Conservation (phyloP, 1,284 basidiomycete species). For the Boletus mariae region DNA sequence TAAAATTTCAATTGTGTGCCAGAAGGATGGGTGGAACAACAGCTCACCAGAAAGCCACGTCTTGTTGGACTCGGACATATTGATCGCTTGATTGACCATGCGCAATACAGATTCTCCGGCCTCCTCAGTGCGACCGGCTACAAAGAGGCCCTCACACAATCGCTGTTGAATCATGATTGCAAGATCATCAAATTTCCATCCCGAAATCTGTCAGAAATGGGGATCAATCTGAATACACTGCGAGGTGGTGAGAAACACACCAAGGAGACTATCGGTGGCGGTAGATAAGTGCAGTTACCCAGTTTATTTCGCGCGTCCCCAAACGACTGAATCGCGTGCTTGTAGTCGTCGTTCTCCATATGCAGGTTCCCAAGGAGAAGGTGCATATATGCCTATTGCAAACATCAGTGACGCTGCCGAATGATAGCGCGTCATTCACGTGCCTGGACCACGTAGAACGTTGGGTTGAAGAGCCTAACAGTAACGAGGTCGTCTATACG, state of each 20-base stretch:
- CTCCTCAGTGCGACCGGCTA: background rate
- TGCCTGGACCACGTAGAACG: background rate
- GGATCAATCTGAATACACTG: background rate
- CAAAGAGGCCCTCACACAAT: background rate
- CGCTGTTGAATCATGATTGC: background rate
- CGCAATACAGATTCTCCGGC: background rate
- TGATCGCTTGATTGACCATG: background rate
- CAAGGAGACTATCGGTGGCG: background rate
- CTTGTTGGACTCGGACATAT: background rate
- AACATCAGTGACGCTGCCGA: background rate
- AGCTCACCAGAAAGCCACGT: background rate
- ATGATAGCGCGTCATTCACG: background rate
- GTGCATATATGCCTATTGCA: background rate
- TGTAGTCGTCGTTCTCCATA: background rate
- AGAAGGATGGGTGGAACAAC: background rate
- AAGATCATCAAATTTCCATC: background rate
- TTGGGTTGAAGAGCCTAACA: background rate
- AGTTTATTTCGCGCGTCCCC: background rate
- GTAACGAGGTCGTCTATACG: slow-evolving; percentile 3
- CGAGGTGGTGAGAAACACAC: background rate
- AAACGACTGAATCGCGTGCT: background rate
- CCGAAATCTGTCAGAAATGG: background rate
- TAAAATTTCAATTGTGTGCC: background rate
- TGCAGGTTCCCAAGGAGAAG: background rate
- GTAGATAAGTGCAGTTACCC: background rate